These are phyloP conservation scores for Phytopythium boreale DNA, from an alignment of 352 stramenopile genomes.

Conservation along the genomic window DNA sequence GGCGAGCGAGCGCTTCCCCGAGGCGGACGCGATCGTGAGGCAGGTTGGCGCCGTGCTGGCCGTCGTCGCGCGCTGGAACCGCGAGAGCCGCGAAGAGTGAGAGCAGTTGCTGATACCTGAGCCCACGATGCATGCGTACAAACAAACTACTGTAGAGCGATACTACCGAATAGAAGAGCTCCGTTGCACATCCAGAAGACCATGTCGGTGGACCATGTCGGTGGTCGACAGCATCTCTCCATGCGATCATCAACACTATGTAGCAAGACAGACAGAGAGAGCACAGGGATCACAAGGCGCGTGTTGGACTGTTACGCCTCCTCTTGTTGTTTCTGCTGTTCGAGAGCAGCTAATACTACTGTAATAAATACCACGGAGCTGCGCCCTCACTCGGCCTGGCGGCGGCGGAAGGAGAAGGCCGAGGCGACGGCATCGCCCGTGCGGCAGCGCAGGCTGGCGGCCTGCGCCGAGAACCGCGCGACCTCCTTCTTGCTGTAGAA, in stretches of 20 bases:
- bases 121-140: too few species aligned
- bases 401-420: slow-evolving; percentile 9
- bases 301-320: background rate
- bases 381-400: background rate
- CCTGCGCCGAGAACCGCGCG: slow-evolving; percentile 53
- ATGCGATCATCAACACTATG: too few species aligned
- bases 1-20: slow-evolving; percentile 16
- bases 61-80: slow-evolving; percentile 51
- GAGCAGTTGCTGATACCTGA: too few species aligned
- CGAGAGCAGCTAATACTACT: background rate
- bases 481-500: slow-evolving; percentile 70
- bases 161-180: background rate
- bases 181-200: too few species aligned
- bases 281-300: background rate
- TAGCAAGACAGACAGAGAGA: too few species aligned
- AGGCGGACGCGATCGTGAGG: slow-evolving; percentile 61
- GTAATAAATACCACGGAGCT: slow-evolving; percentile 4
- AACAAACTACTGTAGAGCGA: background rate
- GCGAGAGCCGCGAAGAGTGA: slow-evolving; percentile 1
- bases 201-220: too few species aligned
- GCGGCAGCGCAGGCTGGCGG: slow-evolving; percentile 43
- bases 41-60: slow-evolving; percentile 38
- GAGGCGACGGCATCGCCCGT: slow-evolving; percentile 45
- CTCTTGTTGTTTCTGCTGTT: too few species aligned
- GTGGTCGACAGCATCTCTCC: too few species aligned